These are phyloP conservation scores for Flaveria bidentis DNA, from an alignment of 129 eudicot species.

Conservation along the genomic window DNA sequence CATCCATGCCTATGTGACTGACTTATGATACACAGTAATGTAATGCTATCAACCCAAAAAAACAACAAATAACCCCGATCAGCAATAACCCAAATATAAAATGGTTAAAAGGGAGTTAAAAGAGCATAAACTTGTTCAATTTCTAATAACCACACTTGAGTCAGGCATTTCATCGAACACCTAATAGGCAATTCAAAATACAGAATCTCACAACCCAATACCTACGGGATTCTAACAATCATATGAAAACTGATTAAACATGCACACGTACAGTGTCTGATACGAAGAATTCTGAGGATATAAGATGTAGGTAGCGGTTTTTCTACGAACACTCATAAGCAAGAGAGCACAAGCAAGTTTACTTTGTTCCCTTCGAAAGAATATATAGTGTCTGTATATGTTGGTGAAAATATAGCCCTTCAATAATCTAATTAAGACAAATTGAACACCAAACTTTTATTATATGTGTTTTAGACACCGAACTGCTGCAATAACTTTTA, in stretches of 20 bases:
- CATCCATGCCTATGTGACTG: constrained; percentile 29
- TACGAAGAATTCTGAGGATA: not conserved
- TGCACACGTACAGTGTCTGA: not conserved
- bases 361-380: not conserved
- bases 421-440: not conserved
- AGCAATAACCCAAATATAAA: not conserved
- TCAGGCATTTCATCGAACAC: constrained; percentile 41
- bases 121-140: not conserved
- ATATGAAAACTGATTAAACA: not conserved
- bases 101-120: not conserved
- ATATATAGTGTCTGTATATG: not conserved
- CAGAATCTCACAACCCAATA: not conserved
- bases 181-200: constrained; percentile 7
- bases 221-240: constrained; percentile 8
- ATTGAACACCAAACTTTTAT: constrained; percentile 11
- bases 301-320: not conserved
- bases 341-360: not conserved
- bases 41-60: not conserved
- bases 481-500: not conserved
- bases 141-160: constrained; percentile 9
- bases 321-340: not conserved
- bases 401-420: constrained; percentile 7
- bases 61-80: not conserved
- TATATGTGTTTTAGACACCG: not conserved
- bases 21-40: constrained; percentile 21